Conservation (phyloP, 495 filamentous ascomycete species). For the Amniculicola lignicola region DNA sequence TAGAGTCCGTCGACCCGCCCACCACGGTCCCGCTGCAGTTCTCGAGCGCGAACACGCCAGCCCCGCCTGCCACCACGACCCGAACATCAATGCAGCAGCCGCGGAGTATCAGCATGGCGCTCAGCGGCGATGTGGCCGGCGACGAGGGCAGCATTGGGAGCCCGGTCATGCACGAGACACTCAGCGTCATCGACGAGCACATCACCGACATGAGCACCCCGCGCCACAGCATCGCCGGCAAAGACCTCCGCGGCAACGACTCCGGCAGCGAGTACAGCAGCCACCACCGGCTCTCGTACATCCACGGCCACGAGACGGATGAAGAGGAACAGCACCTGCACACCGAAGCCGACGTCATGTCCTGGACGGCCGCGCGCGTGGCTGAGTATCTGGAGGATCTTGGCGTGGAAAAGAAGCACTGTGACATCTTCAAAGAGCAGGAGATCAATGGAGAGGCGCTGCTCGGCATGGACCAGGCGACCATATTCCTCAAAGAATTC, state of each 20-base stretch:
- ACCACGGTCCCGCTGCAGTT: constrained; percentile 27
- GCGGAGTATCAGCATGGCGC: constrained; percentile 50
- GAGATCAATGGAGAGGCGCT: constrained; percentile 94
- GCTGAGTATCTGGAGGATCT: constrained; percentile 77
- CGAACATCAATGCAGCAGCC: constrained; percentile 34
- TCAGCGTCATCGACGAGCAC: constrained; percentile 97
- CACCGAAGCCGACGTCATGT: constrained; percentile 44
- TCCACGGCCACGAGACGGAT: constrained; percentile 66
- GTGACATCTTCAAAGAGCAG: constrained; percentile 90
- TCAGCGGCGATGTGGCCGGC: constrained; percentile 41
- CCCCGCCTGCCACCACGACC: constrained; percentile 4
- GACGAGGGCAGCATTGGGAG: constrained; percentile 37
- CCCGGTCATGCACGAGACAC: constrained; percentile 91
- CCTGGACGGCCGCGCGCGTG: constrained; percentile 75
- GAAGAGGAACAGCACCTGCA: constrained; percentile 45
- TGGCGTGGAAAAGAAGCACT: constrained; percentile 80
- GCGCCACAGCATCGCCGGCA: constrained; percentile 53
- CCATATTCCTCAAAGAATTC: constrained; percentile 90
- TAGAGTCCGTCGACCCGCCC: constrained; percentile 7
- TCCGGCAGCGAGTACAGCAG: constrained; percentile 88
- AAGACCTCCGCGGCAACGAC: constrained; percentile 60
- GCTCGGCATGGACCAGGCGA: constrained; percentile 89
- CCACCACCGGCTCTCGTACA: constrained; percentile 79
- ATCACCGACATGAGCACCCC: constrained; percentile 89
- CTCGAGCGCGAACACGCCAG: constrained; percentile 5